A percentile compares a stretch with the other conserved stretches of the same genome.
These are phyloP conservation scores for Fusarium longipes DNA, from an alignment of 2,329 filamentous ascomycete species.

Conservation along the genomic window DNA sequence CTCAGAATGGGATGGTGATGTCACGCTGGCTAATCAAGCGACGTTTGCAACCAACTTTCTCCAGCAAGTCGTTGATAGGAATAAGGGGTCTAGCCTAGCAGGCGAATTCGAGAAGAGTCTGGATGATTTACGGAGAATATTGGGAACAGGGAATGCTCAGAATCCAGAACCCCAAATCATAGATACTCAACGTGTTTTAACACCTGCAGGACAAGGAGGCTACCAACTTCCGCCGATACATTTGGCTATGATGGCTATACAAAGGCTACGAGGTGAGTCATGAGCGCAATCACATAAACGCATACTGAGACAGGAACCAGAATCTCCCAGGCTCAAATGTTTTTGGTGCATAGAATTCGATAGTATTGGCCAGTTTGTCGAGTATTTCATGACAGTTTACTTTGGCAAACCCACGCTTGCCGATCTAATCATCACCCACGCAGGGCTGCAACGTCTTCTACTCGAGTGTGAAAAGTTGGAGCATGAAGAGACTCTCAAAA, in stretches of 20 bases:
- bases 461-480: not conserved
- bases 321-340: not conserved
- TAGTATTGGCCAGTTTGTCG: constrained; percentile 7
- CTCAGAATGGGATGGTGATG: not conserved
- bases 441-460: not conserved
- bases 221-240: not conserved
- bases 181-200: not conserved
- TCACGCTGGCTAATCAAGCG: constrained; percentile 1
- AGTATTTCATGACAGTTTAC: constrained; percentile 23
- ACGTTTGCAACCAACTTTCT: constrained; percentile 10
- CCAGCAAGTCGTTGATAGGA: constrained; percentile 3
- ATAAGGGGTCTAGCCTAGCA: not conserved
- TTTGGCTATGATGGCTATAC: constrained; percentile 12
- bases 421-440: constrained; percentile 1
- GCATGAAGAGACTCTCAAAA: not conserved
- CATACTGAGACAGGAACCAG: not conserved
- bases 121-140: not conserved
- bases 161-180: not conserved
- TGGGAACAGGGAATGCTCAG: accelerated
- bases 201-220: not conserved
- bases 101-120: not conserved
- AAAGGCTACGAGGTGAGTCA: not conserved
- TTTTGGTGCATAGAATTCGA: constrained; percentile 12
- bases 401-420: constrained; percentile 16
- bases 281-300: accelerated